These are phyloP conservation scores for Tilletia indica DNA, from an alignment of 1,284 basidiomycete genomes.

Conservation along the genomic window DNA sequence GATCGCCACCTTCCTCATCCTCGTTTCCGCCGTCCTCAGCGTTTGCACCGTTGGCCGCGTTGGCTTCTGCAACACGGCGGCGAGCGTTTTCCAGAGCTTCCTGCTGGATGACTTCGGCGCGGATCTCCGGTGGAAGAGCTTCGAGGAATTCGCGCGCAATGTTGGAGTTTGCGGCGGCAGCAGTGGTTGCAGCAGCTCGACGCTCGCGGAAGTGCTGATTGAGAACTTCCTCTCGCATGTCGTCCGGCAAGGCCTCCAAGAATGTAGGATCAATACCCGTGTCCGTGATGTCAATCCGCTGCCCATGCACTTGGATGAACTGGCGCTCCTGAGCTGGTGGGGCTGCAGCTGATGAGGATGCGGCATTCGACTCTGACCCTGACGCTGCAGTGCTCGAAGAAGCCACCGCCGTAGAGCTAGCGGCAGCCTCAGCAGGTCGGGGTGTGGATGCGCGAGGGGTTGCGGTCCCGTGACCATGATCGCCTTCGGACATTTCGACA, in stretches of 20 bases:
- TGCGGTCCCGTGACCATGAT: constrained; percentile 16
- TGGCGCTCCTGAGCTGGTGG: constrained; percentile 2
- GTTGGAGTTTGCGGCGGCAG: constrained; percentile 66
- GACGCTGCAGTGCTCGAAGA: constrained; percentile 18
- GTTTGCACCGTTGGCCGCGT: constrained; percentile 44
- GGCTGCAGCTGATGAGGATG: background rate
- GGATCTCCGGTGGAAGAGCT: constrained; percentile 90
- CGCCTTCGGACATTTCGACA: constrained; percentile 45
- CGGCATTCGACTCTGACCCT: background rate
- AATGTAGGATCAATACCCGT: constrained; percentile 98
- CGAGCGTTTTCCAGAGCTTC: constrained; percentile 79
- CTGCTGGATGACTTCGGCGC: constrained; percentile 93
- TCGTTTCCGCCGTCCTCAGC: constrained; percentile 19
- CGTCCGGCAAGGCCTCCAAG: constrained; percentile 93
- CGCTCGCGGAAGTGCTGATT: constrained; percentile 91
- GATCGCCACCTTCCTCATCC: constrained; percentile 11
- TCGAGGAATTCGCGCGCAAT: constrained; percentile 95
- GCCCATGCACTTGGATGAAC: constrained; percentile 67
- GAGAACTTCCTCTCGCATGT: constrained; percentile 96
- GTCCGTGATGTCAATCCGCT: constrained; percentile 94
- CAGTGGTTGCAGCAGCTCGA: constrained; percentile 64
- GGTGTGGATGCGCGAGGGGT: constrained; percentile 3
- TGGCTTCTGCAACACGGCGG: constrained; percentile 59
- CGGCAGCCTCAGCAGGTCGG: constrained; percentile 7
- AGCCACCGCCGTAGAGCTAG: constrained; percentile 21